Conservation (phyloP, 345 rosid species). For the Citrus mangshanensis region DNA sequence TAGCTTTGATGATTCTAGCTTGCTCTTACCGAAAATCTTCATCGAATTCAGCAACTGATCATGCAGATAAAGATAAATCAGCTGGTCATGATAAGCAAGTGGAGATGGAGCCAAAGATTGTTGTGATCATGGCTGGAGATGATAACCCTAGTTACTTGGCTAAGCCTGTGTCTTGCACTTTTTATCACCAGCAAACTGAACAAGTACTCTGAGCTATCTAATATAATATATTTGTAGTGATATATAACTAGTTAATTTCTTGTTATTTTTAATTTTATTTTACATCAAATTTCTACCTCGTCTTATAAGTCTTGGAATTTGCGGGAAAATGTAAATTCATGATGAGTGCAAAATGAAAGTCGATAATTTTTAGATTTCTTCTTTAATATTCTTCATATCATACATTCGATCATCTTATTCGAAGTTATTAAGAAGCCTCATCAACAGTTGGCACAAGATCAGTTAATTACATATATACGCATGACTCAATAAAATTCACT, state of each 20-base stretch:
- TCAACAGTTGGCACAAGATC: too few relatives aligned
- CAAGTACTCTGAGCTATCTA: conserved; percentile 8
- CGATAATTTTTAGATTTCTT: too few relatives aligned
- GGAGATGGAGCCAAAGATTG: conserved; percentile 61
- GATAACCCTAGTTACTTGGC: conserved; percentile 57
- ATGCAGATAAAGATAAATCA: conserved; percentile 13
- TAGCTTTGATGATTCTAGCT: conserved; percentile 43
- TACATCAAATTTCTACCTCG: not conserved
- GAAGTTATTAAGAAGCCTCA: too few relatives aligned
- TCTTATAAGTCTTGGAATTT: not conserved
- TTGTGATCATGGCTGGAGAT: conserved; percentile 71
- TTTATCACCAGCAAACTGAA: not conserved
- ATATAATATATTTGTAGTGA: not conserved
- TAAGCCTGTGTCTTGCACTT: conserved; percentile 23
- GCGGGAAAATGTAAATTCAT: conserved; percentile 1
- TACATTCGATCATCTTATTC: not conserved
- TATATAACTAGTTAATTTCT: not conserved
- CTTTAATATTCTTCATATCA: too few relatives aligned
- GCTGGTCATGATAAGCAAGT: not conserved
- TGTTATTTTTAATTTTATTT: not conserved
- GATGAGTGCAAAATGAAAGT: not conserved
- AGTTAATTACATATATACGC: too few relatives aligned
- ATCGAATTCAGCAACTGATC: not conserved
- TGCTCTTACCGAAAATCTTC: conserved; percentile 33
- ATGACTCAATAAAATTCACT: too few relatives aligned